These are phyloP conservation scores for Entomophthora muscae DNA, from an alignment of 371 early-diverging fungal species.

Conservation along the genomic window DNA sequence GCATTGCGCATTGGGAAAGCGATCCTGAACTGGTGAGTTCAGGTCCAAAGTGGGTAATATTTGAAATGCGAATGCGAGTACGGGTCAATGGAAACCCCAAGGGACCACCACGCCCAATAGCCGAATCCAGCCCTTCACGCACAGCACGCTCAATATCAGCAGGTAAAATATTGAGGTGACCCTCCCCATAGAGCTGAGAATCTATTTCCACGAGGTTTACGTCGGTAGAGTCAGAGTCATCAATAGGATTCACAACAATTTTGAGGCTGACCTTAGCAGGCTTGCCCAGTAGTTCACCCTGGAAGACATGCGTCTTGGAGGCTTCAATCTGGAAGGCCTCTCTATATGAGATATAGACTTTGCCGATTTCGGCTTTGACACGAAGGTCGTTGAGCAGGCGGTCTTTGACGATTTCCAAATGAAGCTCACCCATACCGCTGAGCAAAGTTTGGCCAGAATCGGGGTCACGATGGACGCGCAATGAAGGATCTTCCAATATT, in stretches of 20 bases:
- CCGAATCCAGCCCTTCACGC: slow-evolving; percentile 45
- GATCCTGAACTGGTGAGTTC: slow-evolving; percentile 46
- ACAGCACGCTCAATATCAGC: slow-evolving; percentile 22
- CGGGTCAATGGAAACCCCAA: slow-evolving; percentile 63
- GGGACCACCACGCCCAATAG: slow-evolving; percentile 59
- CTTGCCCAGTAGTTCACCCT: slow-evolving; percentile 58
- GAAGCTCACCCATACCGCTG: slow-evolving; percentile 95
- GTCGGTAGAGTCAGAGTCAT: not conserved
- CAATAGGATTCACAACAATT: slow-evolving; percentile 27
- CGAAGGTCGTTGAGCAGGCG: slow-evolving; percentile 59
- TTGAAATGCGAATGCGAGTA: slow-evolving; percentile 12
- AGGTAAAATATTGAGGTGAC: not conserved
- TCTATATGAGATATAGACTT: slow-evolving; percentile 72
- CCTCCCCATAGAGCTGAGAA: not conserved
- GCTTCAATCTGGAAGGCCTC: slow-evolving; percentile 39
- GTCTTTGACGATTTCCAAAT: slow-evolving; percentile 77
- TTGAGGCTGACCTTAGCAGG: slow-evolving; percentile 36
- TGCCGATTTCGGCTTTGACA: slow-evolving; percentile 65
- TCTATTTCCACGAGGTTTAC: not conserved
- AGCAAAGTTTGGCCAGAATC: slow-evolving; percentile 83
- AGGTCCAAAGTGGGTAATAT: slow-evolving; percentile 15
- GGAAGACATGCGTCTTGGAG: slow-evolving; percentile 23
- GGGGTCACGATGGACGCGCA: slow-evolving; percentile 48
- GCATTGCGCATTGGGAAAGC: slow-evolving; percentile 34
- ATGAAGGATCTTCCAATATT: slow-evolving; percentile 77